Evolutionary conservation across 768 basidiomycete genomes (phyloP).

Genomic region (Lactarius hengduanensis): DNA sequence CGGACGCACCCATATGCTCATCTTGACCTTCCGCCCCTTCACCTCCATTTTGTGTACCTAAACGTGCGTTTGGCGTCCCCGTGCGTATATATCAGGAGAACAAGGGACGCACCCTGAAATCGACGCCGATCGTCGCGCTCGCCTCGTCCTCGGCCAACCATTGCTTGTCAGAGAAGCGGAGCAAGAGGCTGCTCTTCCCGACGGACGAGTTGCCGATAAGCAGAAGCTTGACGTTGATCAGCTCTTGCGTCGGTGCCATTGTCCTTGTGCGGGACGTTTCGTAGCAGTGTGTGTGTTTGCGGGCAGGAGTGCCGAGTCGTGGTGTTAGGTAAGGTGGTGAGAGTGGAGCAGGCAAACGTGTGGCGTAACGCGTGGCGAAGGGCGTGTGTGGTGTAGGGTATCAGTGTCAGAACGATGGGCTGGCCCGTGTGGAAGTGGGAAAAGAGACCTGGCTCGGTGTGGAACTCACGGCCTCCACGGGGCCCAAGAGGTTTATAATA

Average conservation of each 20-base stretch:
- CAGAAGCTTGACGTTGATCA: conserved; percentile 74
- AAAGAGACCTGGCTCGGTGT: neutral
- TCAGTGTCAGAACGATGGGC: neutral
- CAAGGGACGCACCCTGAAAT: conserved; percentile 64
- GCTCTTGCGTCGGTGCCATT: conserved; percentile 23
- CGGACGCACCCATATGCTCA: conserved; percentile 91
- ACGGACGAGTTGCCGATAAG: conserved; percentile 89
- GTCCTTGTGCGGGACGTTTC: neutral
- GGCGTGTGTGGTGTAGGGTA: neutral
- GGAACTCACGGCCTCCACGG: neutral
- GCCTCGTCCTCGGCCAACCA: conserved; percentile 92
- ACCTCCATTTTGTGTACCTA: conserved; percentile 89
- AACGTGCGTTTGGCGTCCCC: neutral
- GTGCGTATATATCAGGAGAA: neutral
- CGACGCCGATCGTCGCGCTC: conserved; percentile 81
- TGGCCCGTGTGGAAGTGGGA: neutral
- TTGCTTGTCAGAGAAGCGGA: conserved; percentile 96
- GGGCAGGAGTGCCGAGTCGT: neutral
- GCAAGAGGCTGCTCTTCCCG: conserved; percentile 85
- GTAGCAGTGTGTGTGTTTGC: neutral
- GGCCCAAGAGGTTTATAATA: neutral
- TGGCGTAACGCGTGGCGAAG: neutral
- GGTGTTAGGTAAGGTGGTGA: neutral
- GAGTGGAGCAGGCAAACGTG: neutral
- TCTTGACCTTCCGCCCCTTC: conserved; percentile 79